Conservation (phyloP, 495 filamentous ascomycete genomes). For the Aspergillus kassunensis region DNA sequence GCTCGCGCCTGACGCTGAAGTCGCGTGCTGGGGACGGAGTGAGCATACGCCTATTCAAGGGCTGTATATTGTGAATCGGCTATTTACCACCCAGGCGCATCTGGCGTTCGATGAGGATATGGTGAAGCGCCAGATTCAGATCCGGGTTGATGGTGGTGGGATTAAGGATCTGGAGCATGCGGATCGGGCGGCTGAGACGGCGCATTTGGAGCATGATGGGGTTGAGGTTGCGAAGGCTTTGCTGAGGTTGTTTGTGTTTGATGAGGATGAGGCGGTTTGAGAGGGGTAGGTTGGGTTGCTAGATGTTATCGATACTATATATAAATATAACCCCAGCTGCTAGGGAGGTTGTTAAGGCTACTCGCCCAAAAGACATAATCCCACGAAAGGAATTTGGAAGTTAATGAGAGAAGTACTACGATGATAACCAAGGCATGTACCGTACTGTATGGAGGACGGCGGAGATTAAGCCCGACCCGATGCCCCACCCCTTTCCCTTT, state of each 20-base stretch:
- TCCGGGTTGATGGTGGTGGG: conserved; percentile 19
- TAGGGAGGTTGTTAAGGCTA: too few relatives aligned
- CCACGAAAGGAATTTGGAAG: too few relatives aligned
- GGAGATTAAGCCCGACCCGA: too few relatives aligned
- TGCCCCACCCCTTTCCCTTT: too few relatives aligned
- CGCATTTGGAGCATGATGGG: conserved; percentile 22
- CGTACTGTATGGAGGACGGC: too few relatives aligned
- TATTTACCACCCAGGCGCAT: conserved; percentile 22
- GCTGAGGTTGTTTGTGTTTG: conserved; percentile 17
- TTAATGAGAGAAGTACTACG: too few relatives aligned
- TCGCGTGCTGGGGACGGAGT: conserved; percentile 19
- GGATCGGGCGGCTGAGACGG: conserved; percentile 21
- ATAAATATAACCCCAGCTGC: too few relatives aligned
- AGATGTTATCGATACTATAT: too few relatives aligned
- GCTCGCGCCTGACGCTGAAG: conserved; percentile 11
- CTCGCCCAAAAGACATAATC: too few relatives aligned
- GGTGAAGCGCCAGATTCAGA: conserved; percentile 23
- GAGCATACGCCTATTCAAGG: conserved; percentile 22
- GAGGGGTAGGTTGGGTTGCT: too few relatives aligned
- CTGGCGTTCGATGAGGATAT: conserved; percentile 24
- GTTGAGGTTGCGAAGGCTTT: conserved; percentile 24
- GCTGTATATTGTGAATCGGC: conserved; percentile 18
- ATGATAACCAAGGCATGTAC: too few relatives aligned
- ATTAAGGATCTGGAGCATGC: conserved; percentile 22
- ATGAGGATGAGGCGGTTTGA: conserved; percentile 12